These are phyloP conservation scores for Tillandsia leiboldiana DNA, from an alignment of 176 grass and related monocot genomes.

Conservation along the genomic window DNA sequence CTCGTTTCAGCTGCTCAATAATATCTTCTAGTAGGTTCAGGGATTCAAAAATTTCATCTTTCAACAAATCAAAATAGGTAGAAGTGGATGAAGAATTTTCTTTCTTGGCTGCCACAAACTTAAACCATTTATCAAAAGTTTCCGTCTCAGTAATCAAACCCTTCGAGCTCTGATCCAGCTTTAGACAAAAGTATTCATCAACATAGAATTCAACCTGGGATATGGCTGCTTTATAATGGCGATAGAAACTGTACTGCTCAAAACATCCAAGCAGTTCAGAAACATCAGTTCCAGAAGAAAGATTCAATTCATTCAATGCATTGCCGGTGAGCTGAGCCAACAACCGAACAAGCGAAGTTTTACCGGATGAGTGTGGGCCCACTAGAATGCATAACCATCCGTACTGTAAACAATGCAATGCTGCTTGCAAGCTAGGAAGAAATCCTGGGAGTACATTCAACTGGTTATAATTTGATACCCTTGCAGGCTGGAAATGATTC, in stretches of 20 bases:
- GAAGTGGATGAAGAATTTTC: conserved; percentile 25
- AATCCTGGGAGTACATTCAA: conserved; percentile 63
- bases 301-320: conserved; percentile 66
- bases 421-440: conserved; percentile 63
- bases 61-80: conserved; percentile 33
- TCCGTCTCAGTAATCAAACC: conserved; percentile 42
- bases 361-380: conserved; percentile 75
- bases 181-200: conserved; percentile 67
- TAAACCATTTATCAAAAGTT: conserved; percentile 74
- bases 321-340: conserved; percentile 88
- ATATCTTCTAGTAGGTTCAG: conserved; percentile 51
- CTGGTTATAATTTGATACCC: conserved; percentile 38
- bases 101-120: conserved; percentile 54
- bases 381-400: conserved; percentile 89
- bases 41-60: conserved; percentile 30
- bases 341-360: conserved; percentile 83
- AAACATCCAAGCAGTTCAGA: conserved; percentile 90
- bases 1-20: conserved; percentile 58
- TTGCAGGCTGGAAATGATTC: conserved; percentile 50
- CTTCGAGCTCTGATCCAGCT: conserved; percentile 41
- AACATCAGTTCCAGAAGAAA: conserved; percentile 88
- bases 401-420: conserved; percentile 64
- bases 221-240: conserved; percentile 60
- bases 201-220: conserved; percentile 61
- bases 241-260: conserved; percentile 90